Conservation (phyloP, 768 basidiomycete species). For the Lactifluus pinguis region DNA sequence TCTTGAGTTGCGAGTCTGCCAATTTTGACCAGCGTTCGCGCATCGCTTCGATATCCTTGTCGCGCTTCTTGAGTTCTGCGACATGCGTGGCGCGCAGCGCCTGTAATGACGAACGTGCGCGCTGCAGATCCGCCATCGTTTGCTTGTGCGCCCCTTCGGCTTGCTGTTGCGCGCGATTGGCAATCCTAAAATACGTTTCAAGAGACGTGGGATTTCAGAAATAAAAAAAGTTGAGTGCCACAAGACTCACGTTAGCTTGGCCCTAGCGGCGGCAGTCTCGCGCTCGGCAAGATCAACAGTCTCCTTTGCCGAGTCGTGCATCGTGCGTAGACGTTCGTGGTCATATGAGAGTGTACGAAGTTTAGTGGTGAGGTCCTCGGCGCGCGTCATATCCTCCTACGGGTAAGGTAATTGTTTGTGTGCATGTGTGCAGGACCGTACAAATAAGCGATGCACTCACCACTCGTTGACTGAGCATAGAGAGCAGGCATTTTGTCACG, state of each 20-base stretch:
- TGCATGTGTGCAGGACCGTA: too few species aligned
- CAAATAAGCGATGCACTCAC: constrained; percentile 35
- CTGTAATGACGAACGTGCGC: constrained; percentile 60
- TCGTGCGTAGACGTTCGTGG: constrained; percentile 59
- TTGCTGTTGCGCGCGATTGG: constrained; percentile 44
- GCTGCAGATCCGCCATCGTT: constrained; percentile 59
- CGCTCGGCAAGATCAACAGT: constrained; percentile 64
- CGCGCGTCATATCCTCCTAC: constrained; percentile 68
- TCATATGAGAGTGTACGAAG: constrained; percentile 73
- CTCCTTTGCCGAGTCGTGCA: constrained; percentile 53
- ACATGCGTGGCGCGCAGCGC: constrained; percentile 59
- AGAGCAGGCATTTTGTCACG: constrained; percentile 65
- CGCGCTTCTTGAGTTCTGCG: constrained; percentile 70
- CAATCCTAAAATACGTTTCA: constrained; percentile 27
- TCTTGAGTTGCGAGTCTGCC: constrained; percentile 56
- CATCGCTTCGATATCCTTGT: constrained; percentile 70
- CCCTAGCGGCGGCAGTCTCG: constrained; percentile 67
- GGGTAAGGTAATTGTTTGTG: too few species aligned
- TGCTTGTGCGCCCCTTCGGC: constrained; percentile 63
- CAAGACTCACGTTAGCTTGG: constrained; percentile 54
- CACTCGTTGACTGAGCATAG: constrained; percentile 66
- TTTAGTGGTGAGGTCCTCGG: constrained; percentile 68
- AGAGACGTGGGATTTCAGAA: not conserved
- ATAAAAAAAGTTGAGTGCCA: not conserved
- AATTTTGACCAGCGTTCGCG: constrained; percentile 68